A percentile compares a stretch with the other conserved stretches of the same genome.
phyloP scores from a whole-genome alignment of 2,329 filamentous ascomycete species.

The Huntiella moniliformis region DNA sequence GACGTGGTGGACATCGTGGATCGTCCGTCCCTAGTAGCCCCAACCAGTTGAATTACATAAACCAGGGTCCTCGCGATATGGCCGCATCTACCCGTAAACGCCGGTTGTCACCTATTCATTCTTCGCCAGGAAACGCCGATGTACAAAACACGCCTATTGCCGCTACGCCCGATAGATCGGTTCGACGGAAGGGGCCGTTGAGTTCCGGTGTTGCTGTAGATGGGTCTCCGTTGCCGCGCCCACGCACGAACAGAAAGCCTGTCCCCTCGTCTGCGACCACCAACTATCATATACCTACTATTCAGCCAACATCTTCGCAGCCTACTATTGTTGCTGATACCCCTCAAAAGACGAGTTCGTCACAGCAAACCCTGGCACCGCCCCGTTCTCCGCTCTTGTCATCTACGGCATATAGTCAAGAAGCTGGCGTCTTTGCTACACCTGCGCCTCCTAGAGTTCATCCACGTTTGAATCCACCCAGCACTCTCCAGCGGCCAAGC shows the following conservation, averaged over 20 bases:
- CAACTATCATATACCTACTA: conserved; percentile 19
- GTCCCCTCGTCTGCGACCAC: conserved; percentile 15
- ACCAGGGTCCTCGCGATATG: conserved; percentile 38
- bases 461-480: conserved; percentile 58
- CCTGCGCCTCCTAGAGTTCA: conserved; percentile 56
- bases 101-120: conserved; percentile 34
- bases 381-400: conserved; percentile 41
- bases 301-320: background rate
- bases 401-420: conserved; percentile 38
- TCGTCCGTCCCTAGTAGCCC: conserved; percentile 55
- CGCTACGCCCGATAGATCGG: conserved; percentile 36
- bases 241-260: conserved; percentile 18
- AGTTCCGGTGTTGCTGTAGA: conserved; percentile 27
- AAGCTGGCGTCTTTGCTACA: conserved; percentile 45
- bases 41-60: conserved; percentile 40
- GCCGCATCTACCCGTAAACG: conserved; percentile 35
- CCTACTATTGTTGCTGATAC: background rate
- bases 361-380: conserved; percentile 8
- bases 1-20: conserved; percentile 44
- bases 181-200: conserved; percentile 14
- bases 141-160: conserved; percentile 28
- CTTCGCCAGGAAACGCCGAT: conserved; percentile 26
- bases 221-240: conserved; percentile 41
- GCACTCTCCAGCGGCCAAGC: conserved; percentile 62
- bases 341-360: background rate